Evolutionary conservation across 2,329 filamentous ascomycete species (phyloP), one percentile per base, ranked within the genome.

Genomic region (Pestalotiopsis sp.): DNA sequence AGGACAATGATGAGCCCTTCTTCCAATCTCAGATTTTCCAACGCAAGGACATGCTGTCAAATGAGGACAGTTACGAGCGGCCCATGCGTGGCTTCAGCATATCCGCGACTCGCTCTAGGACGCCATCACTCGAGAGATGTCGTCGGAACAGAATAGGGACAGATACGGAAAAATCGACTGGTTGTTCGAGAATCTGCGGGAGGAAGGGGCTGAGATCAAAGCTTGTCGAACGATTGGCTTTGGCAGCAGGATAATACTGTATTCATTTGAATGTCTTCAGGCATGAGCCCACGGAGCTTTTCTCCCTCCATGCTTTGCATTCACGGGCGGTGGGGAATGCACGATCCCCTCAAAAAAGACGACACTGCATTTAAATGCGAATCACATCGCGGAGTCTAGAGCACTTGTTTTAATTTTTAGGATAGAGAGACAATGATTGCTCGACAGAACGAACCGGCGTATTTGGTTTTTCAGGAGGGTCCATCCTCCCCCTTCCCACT

Each of bases 321-420:
- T 52, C 45, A 52, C 4, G 17, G 45, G 41, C 17, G 45, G 45
- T n/a, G 17, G 17, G 17, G 2, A 20, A 52, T 36, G 31, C 31
- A 52, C 45, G 17, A 63, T 14, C 5, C 39, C 23, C 23, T 7
- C 14, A 41, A 63, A 20, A 41, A 41, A 38, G 27, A 39, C 25
- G 27, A n/a, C 20, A 23, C n/a, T 64, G 62, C 62, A 64, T 64
- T 64, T 64, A 39, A 41, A 64, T 64, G 38, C 39, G 62, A 39
- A 39, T 36, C 57, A 23, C 45, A 52, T 39, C 36, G 27, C 23
- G 31, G 31, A 39, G 27, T 14, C n/a, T 39, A 38, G 27, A 36
- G 60, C 27, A 36, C 17, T 27, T 11, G 17, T 17, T 60, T 36
- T 36, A 36, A 17, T 36, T 60, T 60, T 36, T 13, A 17, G 23